Evolutionary conservation across 257 asterid species (phyloP), one percentile per base, ranked within the genome.

Genomic region (Ballota nigra): DNA sequence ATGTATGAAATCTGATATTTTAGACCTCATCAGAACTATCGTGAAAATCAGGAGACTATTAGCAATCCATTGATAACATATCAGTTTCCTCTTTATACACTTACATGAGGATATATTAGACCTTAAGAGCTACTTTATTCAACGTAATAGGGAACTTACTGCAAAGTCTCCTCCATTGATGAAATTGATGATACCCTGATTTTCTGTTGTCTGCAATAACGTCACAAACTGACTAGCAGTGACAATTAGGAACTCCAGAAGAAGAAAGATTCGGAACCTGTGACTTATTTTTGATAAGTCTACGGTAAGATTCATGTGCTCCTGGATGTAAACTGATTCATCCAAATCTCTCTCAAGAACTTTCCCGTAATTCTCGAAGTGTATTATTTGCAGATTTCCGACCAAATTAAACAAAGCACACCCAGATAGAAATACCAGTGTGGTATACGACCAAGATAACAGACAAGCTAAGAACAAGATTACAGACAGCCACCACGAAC

Each of bases 161-260:
- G 70, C 92, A 75, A 92, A 92, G 86, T 92, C 96, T 23, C 96
- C 96, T 68, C 86, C 96, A 76, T 92, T 92, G 64, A 92, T 72
- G 70, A 87, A 63, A 80, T 86, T 92, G 75, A 89, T 84, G 58
- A 86, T 78, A 51, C 93, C 78, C 68, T 73, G 89, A 81, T 92
- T 89, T 78, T 79, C 86, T 8, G 94, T 87, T 68, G 96, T 81
- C 80, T 85, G 89, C 79, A 92, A 66, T 28, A 92, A 80, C 4
- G 96, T 64, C 72, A 80, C 72, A 81, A 88, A 80, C 71, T 89
- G 98, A 79, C 90, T 80, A 59, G 85, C 92, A 20, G 96, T 81
- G 79, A 92, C 77, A 61, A 81, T 58, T 18, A 89, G 69, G 83
- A 89, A 92, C 78, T 92, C 94, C 74, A 89, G 72, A 12, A 92